Evolutionary conservation across 1,284 basidiomycete species (phyloP).

Genomic region (Ustilago xerochloae): DNA sequence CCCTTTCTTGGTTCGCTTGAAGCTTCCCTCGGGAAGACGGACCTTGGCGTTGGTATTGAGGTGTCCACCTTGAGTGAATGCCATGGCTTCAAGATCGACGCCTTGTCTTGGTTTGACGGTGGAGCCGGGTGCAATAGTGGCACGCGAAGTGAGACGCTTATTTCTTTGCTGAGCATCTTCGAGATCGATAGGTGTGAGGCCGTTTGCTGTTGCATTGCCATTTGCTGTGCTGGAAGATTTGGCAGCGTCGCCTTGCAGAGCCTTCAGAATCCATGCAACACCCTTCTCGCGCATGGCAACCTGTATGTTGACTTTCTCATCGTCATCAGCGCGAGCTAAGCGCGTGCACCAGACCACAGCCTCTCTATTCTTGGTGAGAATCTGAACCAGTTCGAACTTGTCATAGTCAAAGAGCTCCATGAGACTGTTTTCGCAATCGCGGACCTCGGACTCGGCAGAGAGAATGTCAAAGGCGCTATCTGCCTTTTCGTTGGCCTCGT

Average conservation of each 20-base stretch:
- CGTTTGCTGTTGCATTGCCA: conserved; percentile 50
- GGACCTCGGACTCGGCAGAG: conserved; percentile 82
- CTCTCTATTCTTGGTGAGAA: conserved; percentile 94
- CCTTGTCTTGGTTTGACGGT: conserved; percentile 82
- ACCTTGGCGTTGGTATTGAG: conserved; percentile 99
- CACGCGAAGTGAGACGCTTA: conserved; percentile 79
- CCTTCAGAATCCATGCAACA: conserved; percentile 92
- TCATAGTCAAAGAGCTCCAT: conserved; percentile 97
- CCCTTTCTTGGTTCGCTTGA: conserved; percentile 95
- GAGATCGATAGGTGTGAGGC: conserved; percentile 79
- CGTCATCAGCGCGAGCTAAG: conserved; percentile 86
- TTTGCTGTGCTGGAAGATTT: conserved; percentile 14
- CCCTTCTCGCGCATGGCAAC: conserved; percentile 98
- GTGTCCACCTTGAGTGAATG: conserved; percentile 93
- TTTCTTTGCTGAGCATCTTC: conserved; percentile 71
- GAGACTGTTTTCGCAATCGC: conserved; percentile 95
- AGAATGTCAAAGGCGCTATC: conserved; percentile 86
- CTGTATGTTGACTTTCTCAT: conserved; percentile 92
- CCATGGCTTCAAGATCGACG: conserved; percentile 92
- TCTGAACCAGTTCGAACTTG: conserved; percentile 88
- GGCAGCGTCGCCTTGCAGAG: conserved; percentile 71
- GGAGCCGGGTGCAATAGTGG: conserved; percentile 87
- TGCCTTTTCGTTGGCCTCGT: conserved; percentile 93
- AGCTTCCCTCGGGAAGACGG: conserved; percentile 95
- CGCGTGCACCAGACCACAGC: conserved; percentile 98